These are phyloP conservation scores for Zymoseptoria pseudotritici DNA, from an alignment of 2,329 filamentous ascomycete genomes.

Conservation along the genomic window DNA sequence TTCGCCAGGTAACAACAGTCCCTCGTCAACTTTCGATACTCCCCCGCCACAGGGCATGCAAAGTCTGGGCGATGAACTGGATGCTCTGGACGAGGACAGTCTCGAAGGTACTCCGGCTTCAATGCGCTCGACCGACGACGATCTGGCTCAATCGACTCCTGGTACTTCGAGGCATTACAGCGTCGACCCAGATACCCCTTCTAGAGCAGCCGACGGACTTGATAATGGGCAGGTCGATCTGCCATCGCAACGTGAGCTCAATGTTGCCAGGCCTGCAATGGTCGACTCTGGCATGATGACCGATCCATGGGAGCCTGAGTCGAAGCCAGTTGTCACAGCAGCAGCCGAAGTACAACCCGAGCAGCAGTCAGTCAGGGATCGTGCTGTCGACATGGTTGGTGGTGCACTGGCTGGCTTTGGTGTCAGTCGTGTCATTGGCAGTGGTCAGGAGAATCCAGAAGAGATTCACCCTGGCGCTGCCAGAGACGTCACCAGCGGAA, in stretches of 20 bases:
- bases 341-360: neutral
- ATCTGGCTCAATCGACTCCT: slow-evolving; percentile 12
- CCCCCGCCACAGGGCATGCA: slow-evolving; percentile 50
- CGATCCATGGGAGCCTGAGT: slow-evolving; percentile 46
- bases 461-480: neutral
- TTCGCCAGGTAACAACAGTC: slow-evolving; percentile 20
- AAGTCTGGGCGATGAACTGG: slow-evolving; percentile 86
- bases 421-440: slow-evolving; percentile 21
- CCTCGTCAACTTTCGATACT: slow-evolving; percentile 29
- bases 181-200: slow-evolving; percentile 20
- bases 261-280: slow-evolving; percentile 35
- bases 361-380: slow-evolving; percentile 13
- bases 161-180: slow-evolving; percentile 33
- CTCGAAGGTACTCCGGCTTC: slow-evolving; percentile 35
- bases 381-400: slow-evolving; percentile 25
- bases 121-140: slow-evolving; percentile 9
- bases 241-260: neutral
- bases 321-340: neutral
- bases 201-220: slow-evolving; percentile 2
- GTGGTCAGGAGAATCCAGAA: neutral
- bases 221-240: no score
- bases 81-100: slow-evolving; percentile 64
- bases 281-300: slow-evolving; percentile 58
- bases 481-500: slow-evolving; percentile 2
- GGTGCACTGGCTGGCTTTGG: slow-evolving; percentile 30